Base-by-base conservation (phyloP, 768 basidiomycete genomes). In the Russula lepida region DNA sequence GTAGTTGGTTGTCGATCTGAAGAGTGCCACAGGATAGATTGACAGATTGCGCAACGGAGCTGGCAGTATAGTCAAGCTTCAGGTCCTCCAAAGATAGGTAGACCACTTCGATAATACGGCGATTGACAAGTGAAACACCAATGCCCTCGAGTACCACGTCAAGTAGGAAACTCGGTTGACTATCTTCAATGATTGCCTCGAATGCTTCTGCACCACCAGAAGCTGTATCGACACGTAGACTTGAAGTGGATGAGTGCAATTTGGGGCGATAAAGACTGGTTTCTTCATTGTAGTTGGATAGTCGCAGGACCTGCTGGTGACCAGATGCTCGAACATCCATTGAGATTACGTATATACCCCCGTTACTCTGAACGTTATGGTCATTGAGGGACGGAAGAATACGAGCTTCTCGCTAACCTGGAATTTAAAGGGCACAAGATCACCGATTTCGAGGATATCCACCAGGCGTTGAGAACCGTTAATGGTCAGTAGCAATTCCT, bases 1-100 rank as follows among this genome's bases (percentile, higher is more conserved):
- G 95, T 13, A 99, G 81, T 70, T 99, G 97, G 70, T 98, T 99
- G 75, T 99, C 97, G 61, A 98, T 81, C 71, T 98, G 95, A 12
- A 99, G 78, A 67, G 80, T 85, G n/a, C 89, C 91, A 69, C 88
- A 89, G 8, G 87, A 83, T 37, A 98, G 41, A 51, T 83, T 90
- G 56, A 94, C 77, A 1, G 89, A 82, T 68, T 95, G 92, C 6
- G 91, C 86, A 39, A 86, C 78, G 0, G 81, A 74, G 69, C 86
- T 95, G 68, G 89, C 82, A 44, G 79, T 82, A 73, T 95, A 98
- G 67, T 93, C 90, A 62, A 98, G 80, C 67, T 88, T 86, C 58
- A 98, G 77, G 15, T 81, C 77, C 48, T 88, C 84, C 66, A 91
- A 74, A 2, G 91, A 88, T 27, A 91, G 72, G 70, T 98, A 98